Conservation (phyloP, 805 yeast genomes). For the Saccharomyces jurei region DNA sequence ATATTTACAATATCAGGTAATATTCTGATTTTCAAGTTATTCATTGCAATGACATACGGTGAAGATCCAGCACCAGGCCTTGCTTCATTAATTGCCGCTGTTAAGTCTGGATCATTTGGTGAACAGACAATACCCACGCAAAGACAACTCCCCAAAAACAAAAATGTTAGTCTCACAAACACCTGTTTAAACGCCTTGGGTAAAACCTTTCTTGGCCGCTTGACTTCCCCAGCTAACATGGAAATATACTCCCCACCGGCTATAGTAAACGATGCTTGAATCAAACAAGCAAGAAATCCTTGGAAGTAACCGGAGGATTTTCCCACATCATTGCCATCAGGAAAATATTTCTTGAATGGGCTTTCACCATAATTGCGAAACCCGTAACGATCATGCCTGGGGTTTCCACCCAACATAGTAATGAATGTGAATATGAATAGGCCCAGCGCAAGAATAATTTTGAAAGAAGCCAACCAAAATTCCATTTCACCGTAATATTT, state of each 20-base stretch:
- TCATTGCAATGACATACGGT: slow-evolving; percentile 81
- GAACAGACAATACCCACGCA: slow-evolving; percentile 74
- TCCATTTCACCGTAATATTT: slow-evolving; percentile 73
- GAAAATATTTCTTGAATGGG: slow-evolving; percentile 48
- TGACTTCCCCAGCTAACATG: slow-evolving; percentile 78
- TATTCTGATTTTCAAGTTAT: slow-evolving; percentile 52
- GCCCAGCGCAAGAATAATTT: slow-evolving; percentile 68
- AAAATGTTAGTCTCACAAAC: slow-evolving; percentile 54
- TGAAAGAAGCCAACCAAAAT: slow-evolving; percentile 69
- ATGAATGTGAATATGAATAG: slow-evolving; percentile 65
- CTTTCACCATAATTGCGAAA: slow-evolving; percentile 48
- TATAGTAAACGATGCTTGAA: slow-evolving; percentile 68
- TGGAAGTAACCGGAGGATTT: slow-evolving; percentile 48
- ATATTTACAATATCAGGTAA: slow-evolving; percentile 77
- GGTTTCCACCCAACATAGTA: slow-evolving; percentile 86
- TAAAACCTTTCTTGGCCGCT: slow-evolving; percentile 59
- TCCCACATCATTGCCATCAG: slow-evolving; percentile 35
- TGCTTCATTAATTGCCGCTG: slow-evolving; percentile 48
- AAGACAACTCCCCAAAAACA: slow-evolving; percentile 67
- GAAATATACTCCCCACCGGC: slow-evolving; percentile 84
- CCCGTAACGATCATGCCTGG: slow-evolving; percentile 54
- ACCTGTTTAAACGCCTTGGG: slow-evolving; percentile 77
- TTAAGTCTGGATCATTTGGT: slow-evolving; percentile 53
- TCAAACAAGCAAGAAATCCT: slow-evolving; percentile 63
- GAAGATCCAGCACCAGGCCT: slow-evolving; percentile 74